Evolutionary conservation across 768 basidiomycete genomes (phyloP), one percentile per base, ranked within the genome.

Genomic region (Fistulinella prunicolor): DNA sequence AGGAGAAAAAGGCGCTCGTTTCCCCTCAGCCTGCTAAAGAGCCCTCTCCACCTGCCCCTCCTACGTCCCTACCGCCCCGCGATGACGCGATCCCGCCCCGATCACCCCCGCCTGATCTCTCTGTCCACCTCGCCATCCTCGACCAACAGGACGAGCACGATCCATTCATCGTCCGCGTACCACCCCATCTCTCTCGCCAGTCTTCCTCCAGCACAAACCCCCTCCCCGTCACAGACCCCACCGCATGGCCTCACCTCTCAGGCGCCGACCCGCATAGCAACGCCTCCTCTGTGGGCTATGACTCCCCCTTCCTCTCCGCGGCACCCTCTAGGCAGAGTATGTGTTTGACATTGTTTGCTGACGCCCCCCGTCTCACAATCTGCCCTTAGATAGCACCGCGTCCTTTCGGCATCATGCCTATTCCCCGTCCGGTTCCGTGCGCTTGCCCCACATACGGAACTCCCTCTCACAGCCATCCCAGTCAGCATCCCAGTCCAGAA

Each of bases 141-240:
- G 50, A 63, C 53, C 57, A 60, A 42, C 50, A 50, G 38, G 62
- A 61, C 48, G 34, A 58, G 37, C 66, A 72, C 34, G 75, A 81
- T 62, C 69, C 77, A 3, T 75, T 78, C 50, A 63, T 79, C 43
- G 70, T 79, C 20, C 70, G 71, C 17, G 50, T 69, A 12, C 65
- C 64, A 16, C 65, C 69, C 16, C 66, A 65, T 37, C 66, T 63
- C 19, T 63, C 63, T 41, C 67, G 65, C 38, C 57, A 44, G 42
- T 51, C 62, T 14, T 66, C 64, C 16, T 64, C 59, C 37, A 51
- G 49, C 46, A 58, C 64, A 0, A 61, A 51, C 9, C 50, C 59
- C 10, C 44, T 59, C 34, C 47, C 64, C 30, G 36, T 50, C 19
- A 41, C 60, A 4, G 62, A 61, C 46, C 45, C 49, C 14, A 21